Conservation (phyloP, 2,329 filamentous ascomycete species). For the Trichoderma sp. region DNA sequence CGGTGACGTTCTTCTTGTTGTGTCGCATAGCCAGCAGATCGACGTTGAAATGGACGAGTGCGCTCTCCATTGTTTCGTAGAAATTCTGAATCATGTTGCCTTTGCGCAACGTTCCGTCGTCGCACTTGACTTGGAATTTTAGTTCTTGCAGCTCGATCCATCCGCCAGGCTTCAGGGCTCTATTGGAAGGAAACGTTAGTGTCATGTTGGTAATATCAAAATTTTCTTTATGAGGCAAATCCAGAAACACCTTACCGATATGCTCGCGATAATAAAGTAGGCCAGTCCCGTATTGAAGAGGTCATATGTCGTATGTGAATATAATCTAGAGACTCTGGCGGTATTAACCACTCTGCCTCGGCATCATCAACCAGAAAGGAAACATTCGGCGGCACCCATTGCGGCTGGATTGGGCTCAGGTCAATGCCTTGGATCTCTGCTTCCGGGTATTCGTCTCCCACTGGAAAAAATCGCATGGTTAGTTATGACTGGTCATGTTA, state of each 20-base stretch:
- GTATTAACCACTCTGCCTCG: slow-evolving; percentile 49
- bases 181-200: background rate
- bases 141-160: slow-evolving; percentile 50
- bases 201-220: background rate
- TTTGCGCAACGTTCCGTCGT: slow-evolving; percentile 37
- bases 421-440: slow-evolving; percentile 47
- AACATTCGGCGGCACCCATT: slow-evolving; percentile 42
- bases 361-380: slow-evolving; percentile 45
- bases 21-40: slow-evolving; percentile 40
- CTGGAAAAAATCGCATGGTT: slow-evolving; percentile 27
- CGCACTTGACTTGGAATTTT: slow-evolving; percentile 37
- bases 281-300: slow-evolving; percentile 40
- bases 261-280: slow-evolving; percentile 14
- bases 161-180: slow-evolving; percentile 47
- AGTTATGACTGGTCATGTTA: slow-evolving; percentile 10
- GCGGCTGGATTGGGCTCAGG: slow-evolving; percentile 45
- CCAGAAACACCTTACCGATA: background rate
- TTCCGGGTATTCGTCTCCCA: slow-evolving; percentile 45
- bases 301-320: slow-evolving; percentile 41
- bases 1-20: slow-evolving; percentile 36
- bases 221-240: background rate
- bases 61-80: slow-evolving; percentile 38
- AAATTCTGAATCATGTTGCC: slow-evolving; percentile 38
- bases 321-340: slow-evolving; percentile 38
- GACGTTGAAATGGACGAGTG: slow-evolving; percentile 38